phyloP scores from a whole-genome alignment of 139 green algal species.

The Chlorella sp. region DNA sequence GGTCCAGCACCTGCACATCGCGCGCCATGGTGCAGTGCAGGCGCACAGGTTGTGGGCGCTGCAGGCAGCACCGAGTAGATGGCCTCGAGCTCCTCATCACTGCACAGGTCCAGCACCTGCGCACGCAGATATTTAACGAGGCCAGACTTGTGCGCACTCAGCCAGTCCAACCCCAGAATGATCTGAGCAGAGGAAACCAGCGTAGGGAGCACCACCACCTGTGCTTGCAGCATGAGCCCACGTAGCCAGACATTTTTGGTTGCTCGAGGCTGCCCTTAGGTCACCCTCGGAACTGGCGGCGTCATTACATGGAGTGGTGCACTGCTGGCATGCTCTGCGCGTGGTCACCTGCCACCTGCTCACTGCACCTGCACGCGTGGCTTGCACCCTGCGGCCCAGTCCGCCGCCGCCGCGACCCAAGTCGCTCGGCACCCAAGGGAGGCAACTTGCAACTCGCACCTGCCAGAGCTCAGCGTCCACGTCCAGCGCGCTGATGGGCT shows the following conservation, averaged over 20 bases:
- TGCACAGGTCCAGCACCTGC: conserved; percentile 65
- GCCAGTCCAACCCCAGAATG: neutral
- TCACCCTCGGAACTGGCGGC: no score
- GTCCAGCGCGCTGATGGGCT: conserved; percentile 15
- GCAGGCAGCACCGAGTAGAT: conserved; percentile 32
- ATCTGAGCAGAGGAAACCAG: neutral
- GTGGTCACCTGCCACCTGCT: no score
- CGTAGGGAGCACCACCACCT: neutral
- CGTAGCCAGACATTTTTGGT: neutral
- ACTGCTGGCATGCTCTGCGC: no score
- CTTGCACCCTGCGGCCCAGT: neutral
- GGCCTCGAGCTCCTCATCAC: conserved; percentile 67
- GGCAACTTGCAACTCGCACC: neutral
- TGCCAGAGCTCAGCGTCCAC: conserved; percentile 20
- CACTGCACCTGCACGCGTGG: no score
- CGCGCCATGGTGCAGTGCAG: neutral
- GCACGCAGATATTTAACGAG: no score
- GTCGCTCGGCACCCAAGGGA: neutral
- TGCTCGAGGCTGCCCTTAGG: no score
- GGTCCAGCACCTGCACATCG: conserved; percentile 51
- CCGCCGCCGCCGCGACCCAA: no score
- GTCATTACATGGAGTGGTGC: no score
- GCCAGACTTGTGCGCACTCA: neutral
- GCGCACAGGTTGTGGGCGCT: neutral
- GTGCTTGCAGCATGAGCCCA: neutral